These are phyloP conservation scores for Kwoniella sp. DNA, from an alignment of 768 basidiomycete genomes.

Conservation along the genomic window DNA sequence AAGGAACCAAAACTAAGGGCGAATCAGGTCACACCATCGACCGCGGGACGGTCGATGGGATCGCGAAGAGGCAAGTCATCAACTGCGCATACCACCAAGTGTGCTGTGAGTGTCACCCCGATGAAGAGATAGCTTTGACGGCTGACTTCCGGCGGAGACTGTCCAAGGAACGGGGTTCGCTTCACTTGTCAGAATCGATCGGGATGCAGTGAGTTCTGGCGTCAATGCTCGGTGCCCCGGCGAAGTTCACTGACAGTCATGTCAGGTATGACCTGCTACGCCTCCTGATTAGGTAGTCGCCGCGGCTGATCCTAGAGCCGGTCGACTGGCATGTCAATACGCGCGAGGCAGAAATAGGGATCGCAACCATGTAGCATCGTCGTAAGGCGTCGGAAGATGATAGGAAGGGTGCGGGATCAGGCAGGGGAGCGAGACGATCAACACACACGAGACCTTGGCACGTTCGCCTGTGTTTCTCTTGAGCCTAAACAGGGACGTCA, in stretches of 20 bases:
- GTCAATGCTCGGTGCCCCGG: not conserved
- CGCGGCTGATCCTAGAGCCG: too few relatives aligned
- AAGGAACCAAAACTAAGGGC: not conserved
- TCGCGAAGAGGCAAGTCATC: conserved; percentile 6
- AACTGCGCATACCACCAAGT: conserved; percentile 8
- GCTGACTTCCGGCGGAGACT: not conserved
- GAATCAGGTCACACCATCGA: too few relatives aligned
- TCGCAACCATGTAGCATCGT: too few relatives aligned
- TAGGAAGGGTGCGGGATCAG: too few relatives aligned
- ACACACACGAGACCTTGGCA: too few relatives aligned
- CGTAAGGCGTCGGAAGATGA: too few relatives aligned
- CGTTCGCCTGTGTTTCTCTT: too few relatives aligned
- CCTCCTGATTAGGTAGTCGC: conserved; percentile 1
- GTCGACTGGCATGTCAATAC: too few relatives aligned
- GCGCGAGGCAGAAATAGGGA: too few relatives aligned
- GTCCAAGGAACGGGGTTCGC: conserved; percentile 5
- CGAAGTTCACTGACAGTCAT: not conserved
- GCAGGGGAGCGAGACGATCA: too few relatives aligned
- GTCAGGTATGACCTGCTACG: conserved; percentile 7
- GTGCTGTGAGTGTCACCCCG: conserved; percentile 4
- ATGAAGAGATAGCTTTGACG: not conserved
- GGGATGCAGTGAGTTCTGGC: conserved; percentile 9
- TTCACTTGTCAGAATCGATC: not conserved
- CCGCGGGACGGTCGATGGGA: too few relatives aligned
- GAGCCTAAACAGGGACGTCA: too few relatives aligned